Evolutionary conservation across 1,284 basidiomycete species (phyloP).

Genomic region (Agaricales sp.): DNA sequence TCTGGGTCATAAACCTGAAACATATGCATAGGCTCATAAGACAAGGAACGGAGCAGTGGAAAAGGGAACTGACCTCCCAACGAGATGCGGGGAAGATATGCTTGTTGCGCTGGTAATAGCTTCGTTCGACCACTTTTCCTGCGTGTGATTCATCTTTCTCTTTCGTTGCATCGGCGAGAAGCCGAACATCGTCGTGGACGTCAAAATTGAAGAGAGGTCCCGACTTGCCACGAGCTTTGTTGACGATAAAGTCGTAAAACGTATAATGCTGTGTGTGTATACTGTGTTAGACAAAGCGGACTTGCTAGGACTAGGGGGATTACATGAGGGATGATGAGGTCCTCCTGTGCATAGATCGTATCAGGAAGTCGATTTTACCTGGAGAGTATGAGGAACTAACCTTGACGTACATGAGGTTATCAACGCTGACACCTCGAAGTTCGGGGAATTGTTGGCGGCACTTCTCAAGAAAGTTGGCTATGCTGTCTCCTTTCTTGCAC

Average conservation of each 20-base stretch:
- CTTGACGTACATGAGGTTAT: slow-evolving; percentile 99
- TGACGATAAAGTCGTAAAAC: slow-evolving; percentile 97
- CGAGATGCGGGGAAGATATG: slow-evolving; percentile 95
- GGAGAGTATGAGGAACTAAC: slow-evolving; percentile 27
- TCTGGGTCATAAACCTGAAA: slow-evolving; percentile 81
- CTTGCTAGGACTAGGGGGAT: background rate
- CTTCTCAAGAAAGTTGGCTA: slow-evolving; percentile 85
- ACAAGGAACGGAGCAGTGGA: background rate
- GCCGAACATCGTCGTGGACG: slow-evolving; percentile 94
- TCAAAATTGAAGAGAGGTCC: slow-evolving; percentile 99
- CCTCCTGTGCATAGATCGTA: slow-evolving; percentile 51
- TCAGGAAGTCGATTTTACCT: background rate
- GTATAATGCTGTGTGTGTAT: slow-evolving; percentile 98
- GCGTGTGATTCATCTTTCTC: slow-evolving; percentile 99
- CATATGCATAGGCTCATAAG: no score
- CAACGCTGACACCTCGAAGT: slow-evolving; percentile 80
- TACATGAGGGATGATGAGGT: slow-evolving; percentile 91
- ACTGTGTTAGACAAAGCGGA: slow-evolving; percentile 12
- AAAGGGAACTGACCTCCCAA: slow-evolving; percentile 63
- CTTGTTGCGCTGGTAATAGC: slow-evolving; percentile 94
- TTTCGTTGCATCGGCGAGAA: slow-evolving; percentile 90
- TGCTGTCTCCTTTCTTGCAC: slow-evolving; percentile 98
- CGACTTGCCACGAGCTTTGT: slow-evolving; percentile 97
- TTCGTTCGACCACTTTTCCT: slow-evolving; percentile 95
- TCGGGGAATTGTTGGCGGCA: slow-evolving; percentile 90